Evolutionary conservation across 345 rosid genomes (phyloP), one percentile per base, ranked within the genome.

Genomic region (Erucastrum elatum): DNA sequence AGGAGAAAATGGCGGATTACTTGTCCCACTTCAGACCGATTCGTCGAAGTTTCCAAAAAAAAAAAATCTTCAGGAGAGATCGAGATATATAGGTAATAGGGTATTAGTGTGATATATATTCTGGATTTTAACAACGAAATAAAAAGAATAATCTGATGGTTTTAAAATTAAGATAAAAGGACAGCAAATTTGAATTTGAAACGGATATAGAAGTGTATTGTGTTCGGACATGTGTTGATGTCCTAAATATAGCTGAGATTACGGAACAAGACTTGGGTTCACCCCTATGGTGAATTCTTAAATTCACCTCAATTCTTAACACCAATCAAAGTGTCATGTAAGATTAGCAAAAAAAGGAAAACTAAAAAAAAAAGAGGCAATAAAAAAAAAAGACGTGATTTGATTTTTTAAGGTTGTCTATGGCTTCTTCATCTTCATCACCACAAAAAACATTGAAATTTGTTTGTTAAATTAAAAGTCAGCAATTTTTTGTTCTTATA

Each of bases 221-320:
- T 55, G 66, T 75, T 75, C 34, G 59, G 83, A 64, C 83, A 75
- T 80, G 80, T 80, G 83, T 80, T 70, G 63, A 5, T 70, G 80
- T 70, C 70, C 72, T 56, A 39, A 64, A 75, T 69, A 51, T 51
- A 56, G 77, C 82, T 72, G 29, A 68, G 61, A 51, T 1, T 63
- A 65, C 33, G 70, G n/a, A n/a, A n/a, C n/a, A n/a, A n/a, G n/a
- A n/a, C n/a, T n/a, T n/a, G n/a, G n/a, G n/a, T n/a, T n/a, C n/a
- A n/a, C n/a, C n/a, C n/a, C n/a, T n/a, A n/a, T n/a, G n/a, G n/a
- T n/a, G n/a, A n/a, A n/a, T n/a, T n/a, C n/a, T n/a, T n/a, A n/a
- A n/a, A n/a, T n/a, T n/a, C n/a, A n/a, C n/a, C n/a, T n/a, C n/a
- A n/a, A n/a, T n/a, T n/a, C n/a, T n/a, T n/a, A n/a, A n/a, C n/a